Evolutionary conservation across 1,139 yeast genomes (phyloP), one percentile per base, ranked within the genome.

Genomic region (Blastobotrys proliferans): DNA sequence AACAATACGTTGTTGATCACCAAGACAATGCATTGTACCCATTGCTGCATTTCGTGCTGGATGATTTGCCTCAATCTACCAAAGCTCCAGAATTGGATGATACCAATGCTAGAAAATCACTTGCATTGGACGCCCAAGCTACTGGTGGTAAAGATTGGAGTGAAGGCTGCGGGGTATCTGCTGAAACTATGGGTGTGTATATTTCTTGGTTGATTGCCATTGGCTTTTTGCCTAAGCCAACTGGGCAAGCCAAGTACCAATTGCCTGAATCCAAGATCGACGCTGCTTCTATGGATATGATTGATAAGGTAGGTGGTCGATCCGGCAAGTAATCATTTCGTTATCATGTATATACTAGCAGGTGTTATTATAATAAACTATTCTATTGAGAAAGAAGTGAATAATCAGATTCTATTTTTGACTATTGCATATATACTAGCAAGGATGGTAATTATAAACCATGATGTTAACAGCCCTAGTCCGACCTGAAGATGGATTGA

Each of bases 1-100:
- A 92, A 62, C 74, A 72, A 49, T 85, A 73, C 58, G 95, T 90
- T 32, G 77, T 82, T 43, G 83, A 77, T 45, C 77, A 72, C 34
- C 74, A 79, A 47, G 95, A 87, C 53, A 83, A 82, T 52, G 97
- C 98, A 0, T 73, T 92, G 51, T 92, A 80, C 72, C 98, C 99
- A 50, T 73, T 92, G 57, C 72, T 92, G 54, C 98, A 92, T 67
- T 86, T 92, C 69, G 97, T 90, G 10, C 74, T 92, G 53, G 98
- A 88, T 58, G 82, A 90, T 61, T 75, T 92, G 57, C 97, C 97
- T 5, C 83, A 82, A 51, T 82, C 81, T 61, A 85, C 97, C 37
- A 84, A 82, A 64, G 97, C 98, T 8, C 97, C 98, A 2, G 97
- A 90, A 63, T 74, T 92, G 54, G 96, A 88, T 60, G 98, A 92